Conservation (phyloP, 441 rosid genomes). For the Brassica balearica region DNA sequence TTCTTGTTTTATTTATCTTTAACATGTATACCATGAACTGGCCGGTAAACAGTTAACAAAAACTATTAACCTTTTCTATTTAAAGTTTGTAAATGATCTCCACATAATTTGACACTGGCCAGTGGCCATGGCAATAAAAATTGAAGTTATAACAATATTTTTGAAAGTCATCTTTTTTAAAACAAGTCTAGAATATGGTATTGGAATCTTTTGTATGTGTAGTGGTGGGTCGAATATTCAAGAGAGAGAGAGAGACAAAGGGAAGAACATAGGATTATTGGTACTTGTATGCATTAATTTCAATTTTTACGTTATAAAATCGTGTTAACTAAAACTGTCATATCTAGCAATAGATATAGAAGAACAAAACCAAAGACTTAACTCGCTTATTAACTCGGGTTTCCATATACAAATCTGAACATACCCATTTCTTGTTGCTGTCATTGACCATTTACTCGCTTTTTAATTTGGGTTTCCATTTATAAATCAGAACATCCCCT, state of each 20-base stretch:
- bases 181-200: conserved; percentile 8
- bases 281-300: conserved; percentile 15
- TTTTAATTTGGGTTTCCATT: not conserved
- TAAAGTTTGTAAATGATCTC: not conserved
- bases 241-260: conserved; percentile 30
- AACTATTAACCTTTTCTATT: not conserved
- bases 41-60: no score
- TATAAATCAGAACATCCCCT: conserved; percentile 12
- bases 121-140: conserved; percentile 1
- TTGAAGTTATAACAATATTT: not conserved
- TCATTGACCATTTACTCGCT: conserved; percentile 32
- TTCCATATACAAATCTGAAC: conserved; percentile 8
- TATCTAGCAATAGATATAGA: not conserved
- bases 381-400: not conserved
- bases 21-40: not conserved
- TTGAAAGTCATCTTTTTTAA: not conserved
- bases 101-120: not conserved
- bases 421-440: conserved; percentile 17
- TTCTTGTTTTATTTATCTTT: not conserved
- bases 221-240: conserved; percentile 34
- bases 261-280: conserved; percentile 34
- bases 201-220: conserved; percentile 31
- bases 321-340: not conserved
- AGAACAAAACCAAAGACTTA: conserved; percentile 10
- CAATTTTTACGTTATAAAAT: not conserved